Percentiles rank a stretch among this genome's conserved stretches.
Evolutionary conservation across 441 rosid species (phyloP).

Genomic region (Manihot esculenta): DNA sequence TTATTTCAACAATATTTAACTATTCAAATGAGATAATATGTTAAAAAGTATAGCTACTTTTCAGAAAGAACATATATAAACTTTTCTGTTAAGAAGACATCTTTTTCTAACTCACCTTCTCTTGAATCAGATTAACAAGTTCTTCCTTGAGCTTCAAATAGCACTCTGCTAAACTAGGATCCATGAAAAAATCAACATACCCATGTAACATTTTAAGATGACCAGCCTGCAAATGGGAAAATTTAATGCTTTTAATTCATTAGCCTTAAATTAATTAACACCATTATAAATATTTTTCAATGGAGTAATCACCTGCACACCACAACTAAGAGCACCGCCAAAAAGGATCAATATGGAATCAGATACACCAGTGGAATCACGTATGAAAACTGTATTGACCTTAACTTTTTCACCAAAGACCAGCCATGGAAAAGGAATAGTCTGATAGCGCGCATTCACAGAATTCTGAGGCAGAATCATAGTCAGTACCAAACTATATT

Average conservation of each 20-base stretch:
- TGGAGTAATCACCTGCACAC: conserved; percentile 59
- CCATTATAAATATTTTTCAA: background rate
- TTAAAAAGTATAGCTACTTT: background rate
- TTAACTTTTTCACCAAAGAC: conserved; percentile 98
- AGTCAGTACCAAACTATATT: background rate
- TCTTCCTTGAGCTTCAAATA: conserved; percentile 83
- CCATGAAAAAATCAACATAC: conserved; percentile 92
- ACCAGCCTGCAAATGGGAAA: conserved; percentile 57
- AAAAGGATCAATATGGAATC: conserved; percentile 90
- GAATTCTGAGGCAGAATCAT: conserved; percentile 69
- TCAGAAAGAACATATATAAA: background rate
- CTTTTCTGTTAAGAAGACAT: background rate
- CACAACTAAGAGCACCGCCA: conserved; percentile 75
- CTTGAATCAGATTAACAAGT: conserved; percentile 68
- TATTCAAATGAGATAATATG: too few species aligned
- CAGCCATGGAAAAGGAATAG: conserved; percentile 95
- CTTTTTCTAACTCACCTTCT: conserved; percentile 50
- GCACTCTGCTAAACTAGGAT: conserved; percentile 88
- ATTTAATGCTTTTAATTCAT: conserved; percentile 12
- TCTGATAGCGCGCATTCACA: conserved; percentile 86
- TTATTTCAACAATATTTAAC: too few species aligned
- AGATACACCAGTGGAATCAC: conserved; percentile 95
- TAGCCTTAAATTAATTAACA: conserved; percentile 15
- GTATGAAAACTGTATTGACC: conserved; percentile 86
- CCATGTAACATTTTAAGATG: conserved; percentile 96